Base-by-base conservation (phyloP, 2,329 filamentous ascomycete species). In the Venturia nashicola region DNA sequence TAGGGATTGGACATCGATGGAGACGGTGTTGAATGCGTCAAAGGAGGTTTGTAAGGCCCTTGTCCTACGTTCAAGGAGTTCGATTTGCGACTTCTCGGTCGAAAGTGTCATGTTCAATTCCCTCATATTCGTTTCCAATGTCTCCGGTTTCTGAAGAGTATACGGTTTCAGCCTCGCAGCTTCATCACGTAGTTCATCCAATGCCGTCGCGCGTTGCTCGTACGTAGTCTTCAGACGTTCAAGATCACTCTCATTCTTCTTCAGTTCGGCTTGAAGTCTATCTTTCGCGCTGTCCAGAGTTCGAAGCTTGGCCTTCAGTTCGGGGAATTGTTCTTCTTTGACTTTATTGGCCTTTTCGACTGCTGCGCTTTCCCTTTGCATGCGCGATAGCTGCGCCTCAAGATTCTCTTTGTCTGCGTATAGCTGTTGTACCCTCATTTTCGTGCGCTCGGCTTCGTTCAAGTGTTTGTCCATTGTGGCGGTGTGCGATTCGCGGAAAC, bases 401-500 rank as follows among this genome's bases (percentile, higher is more conserved):
- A 94, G 90, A 60, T 92, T 88, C 72, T 96, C 88, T 72, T 97
- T 99, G 68, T 93, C 88, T 14, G 82, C 80, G 72, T 92, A 92
- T 11, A 97, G 80, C 23, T 87, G 83, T 76, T 97, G 93, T 71
- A 97, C 97, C 66, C 89, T 86, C 62, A 87, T 80, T 76, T 96
- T 97, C 1, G 89, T 92, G 65, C 84, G 85, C 76, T 97, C 91
- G 14, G 89, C 85, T 70, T 90, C 92, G 79, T 96, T 94, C 78
- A 94, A 94, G 76, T 97, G 89, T 73, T 95, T 86, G 73, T 97
- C 92, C 67, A 97, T 96, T 39, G 94, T 86, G 46, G 81, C 80
- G 0, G 91, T 95, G 75, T 97, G 93, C 67, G 88, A 91, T 77
- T 97, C 92, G 70, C 94, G 89, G 77, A 97, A 99, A 62, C 94